These are phyloP conservation scores for Moricandia moricandioides DNA, from an alignment of 345 rosid species.

Conservation along the genomic window DNA sequence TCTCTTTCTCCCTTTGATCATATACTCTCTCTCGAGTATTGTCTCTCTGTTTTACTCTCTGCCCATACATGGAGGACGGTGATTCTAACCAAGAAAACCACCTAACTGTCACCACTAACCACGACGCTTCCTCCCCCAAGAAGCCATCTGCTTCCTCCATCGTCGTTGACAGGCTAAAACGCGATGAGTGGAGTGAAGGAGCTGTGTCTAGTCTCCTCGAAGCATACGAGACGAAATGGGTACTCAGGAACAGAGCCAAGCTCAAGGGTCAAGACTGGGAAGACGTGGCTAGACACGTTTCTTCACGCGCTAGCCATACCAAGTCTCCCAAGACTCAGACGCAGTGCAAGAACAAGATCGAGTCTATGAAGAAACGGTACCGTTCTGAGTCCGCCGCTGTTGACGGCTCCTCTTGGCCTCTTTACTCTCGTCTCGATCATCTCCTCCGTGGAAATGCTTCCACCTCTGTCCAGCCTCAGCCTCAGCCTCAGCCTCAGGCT, in stretches of 20 bases:
- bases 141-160: constrained; percentile 33
- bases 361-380: constrained; percentile 96
- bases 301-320: constrained; percentile 56
- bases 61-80: constrained; percentile 61
- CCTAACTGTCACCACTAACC: not conserved
- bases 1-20: constrained; percentile 10
- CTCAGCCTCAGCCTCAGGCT: constrained; percentile 24
- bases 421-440: constrained; percentile 76
- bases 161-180: constrained; percentile 62
- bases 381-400: constrained; percentile 77
- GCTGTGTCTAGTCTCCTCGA: constrained; percentile 89
- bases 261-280: constrained; percentile 99
- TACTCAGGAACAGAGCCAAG: constrained; percentile 80
- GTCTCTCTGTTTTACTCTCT: constrained; percentile 18
- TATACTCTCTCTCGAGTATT: constrained; percentile 3
- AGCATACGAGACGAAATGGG: constrained; percentile 91
- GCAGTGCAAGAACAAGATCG: constrained; percentile 98
- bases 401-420: constrained; percentile 86
- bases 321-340: constrained; percentile 89
- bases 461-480: constrained; percentile 14
- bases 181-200: constrained; percentile 99
- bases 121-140: constrained; percentile 8
- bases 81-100: constrained; percentile 46
- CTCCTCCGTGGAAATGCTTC: constrained; percentile 63
- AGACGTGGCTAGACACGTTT: constrained; percentile 76